phyloP scores from a whole-genome alignment of 441 rosid genomes.

The Euphorbia schlechtendalii region DNA sequence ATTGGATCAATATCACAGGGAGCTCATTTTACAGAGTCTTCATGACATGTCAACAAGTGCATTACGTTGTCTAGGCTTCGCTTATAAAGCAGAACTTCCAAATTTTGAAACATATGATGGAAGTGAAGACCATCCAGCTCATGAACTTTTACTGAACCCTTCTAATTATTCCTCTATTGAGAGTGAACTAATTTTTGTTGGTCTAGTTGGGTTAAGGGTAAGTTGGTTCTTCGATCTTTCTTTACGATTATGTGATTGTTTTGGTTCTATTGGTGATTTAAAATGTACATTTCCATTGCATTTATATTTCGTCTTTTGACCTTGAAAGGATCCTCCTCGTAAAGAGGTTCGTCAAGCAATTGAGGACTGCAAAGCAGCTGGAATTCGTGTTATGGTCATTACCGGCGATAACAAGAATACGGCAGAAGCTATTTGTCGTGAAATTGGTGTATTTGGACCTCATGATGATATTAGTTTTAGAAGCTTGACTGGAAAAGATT shows the following conservation, averaged over 20 bases:
- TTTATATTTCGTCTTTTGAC: conserved; percentile 12
- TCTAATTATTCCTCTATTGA: conserved; percentile 71
- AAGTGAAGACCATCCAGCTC: conserved; percentile 86
- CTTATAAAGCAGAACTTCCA: conserved; percentile 53
- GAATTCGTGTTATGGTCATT: conserved; percentile 94
- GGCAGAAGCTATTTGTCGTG: conserved; percentile 93
- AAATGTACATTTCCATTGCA: background rate
- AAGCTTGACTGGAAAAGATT: conserved; percentile 81
- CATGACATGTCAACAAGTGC: conserved; percentile 64
- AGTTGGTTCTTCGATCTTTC: conserved; percentile 17
- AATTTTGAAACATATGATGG: conserved; percentile 77
- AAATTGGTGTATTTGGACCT: conserved; percentile 76
- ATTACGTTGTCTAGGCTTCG: conserved; percentile 81
- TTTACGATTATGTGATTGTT: background rate
- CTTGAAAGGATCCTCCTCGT: conserved; percentile 87
- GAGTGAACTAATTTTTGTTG: conserved; percentile 66
- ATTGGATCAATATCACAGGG: conserved; percentile 53
- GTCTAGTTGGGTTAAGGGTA: conserved; percentile 85
- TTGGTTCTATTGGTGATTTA: background rate
- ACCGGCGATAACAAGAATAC: conserved; percentile 96
- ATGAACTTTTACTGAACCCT: conserved; percentile 66
- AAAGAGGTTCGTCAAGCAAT: conserved; percentile 88
- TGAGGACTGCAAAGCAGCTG: conserved; percentile 91
- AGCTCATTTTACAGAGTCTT: conserved; percentile 53
- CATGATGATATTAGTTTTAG: conserved; percentile 51